Conservation (phyloP, 2,329 filamentous ascomycete species). For the Fusarium equiseti region DNA sequence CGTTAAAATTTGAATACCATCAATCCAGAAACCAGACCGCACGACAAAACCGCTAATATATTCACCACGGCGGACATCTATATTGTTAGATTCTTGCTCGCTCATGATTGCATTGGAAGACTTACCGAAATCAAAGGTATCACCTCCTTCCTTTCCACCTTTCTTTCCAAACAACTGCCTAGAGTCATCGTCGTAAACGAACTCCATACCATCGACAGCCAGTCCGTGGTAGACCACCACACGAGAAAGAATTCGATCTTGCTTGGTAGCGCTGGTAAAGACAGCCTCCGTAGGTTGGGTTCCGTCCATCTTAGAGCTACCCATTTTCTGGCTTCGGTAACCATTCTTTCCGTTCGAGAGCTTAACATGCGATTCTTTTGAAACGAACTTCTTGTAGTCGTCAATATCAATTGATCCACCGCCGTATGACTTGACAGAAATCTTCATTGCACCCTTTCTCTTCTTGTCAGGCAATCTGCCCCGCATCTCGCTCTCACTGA, state of each 20-base stretch:
- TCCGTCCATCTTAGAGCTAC: conserved; percentile 77
- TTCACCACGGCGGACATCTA: conserved; percentile 87
- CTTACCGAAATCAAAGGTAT: conserved; percentile 82
- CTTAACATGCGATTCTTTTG: conserved; percentile 79
- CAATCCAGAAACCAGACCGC: conserved; percentile 83
- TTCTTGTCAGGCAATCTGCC: conserved; percentile 77
- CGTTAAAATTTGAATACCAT: conserved; percentile 90
- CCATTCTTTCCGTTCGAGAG: conserved; percentile 77
- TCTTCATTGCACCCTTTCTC: conserved; percentile 75
- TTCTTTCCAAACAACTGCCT: conserved; percentile 88
- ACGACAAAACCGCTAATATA: conserved; percentile 88
- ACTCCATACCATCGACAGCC: conserved; percentile 88
- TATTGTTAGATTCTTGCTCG: conserved; percentile 46
- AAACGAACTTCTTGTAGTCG: conserved; percentile 78
- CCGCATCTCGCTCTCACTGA: conserved; percentile 82
- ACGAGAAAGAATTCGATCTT: conserved; percentile 79
- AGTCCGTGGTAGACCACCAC: conserved; percentile 82
- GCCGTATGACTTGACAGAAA: conserved; percentile 81
- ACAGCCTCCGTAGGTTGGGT: conserved; percentile 79
- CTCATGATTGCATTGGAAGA: conserved; percentile 9
- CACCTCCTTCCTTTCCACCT: conserved; percentile 76
- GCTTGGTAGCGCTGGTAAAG: conserved; percentile 74
- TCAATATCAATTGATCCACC: conserved; percentile 80
- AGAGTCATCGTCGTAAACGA: conserved; percentile 88
- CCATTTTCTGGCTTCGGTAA: conserved; percentile 81